Base-by-base conservation (phyloP, 2,329 filamentous ascomycete species). In the Calcarisporium arbuscula region DNA sequence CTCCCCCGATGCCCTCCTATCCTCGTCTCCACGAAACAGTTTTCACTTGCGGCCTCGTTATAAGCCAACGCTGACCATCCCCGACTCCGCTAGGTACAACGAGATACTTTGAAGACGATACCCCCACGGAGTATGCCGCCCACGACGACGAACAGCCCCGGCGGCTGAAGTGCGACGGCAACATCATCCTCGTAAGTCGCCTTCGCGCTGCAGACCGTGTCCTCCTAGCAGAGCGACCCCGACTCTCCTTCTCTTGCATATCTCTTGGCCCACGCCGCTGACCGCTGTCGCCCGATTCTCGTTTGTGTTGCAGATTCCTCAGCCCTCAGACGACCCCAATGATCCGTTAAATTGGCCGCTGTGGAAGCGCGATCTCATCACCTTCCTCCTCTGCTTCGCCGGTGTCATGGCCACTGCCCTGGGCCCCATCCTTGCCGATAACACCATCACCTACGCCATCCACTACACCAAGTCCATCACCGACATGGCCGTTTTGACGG, bases 301-400 rank as follows among this genome's bases (percentile, higher is more conserved):
- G 14, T 19, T 25, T 19, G 29, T 23, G 22, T n/a, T 9, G 20
- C 37, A 70, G 65, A 64, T 70, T 5, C 90, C 90, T 5, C 90
- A 95, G 53, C 90, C 90, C 3, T 89, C 82, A 42, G 83, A 94
- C 58, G 86, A 94, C 56, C 86, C 85, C 5, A 90, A 94, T 56
- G 89, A 95, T 59, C 89, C 87, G 19, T 68, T 95, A 44, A 72
- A 70, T 54, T 95, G 88, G 89, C 83, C 88, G 16, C 59, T 94
- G 41, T 90, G 85, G 84, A 77, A 76, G 47, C 85, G 88, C 54
- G 89, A 95, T 56, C 48, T 84, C 34, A 88, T 92, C 53, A 82
- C 88, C 41, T 67, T 78, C 38, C 73, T 85, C 43, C 77, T 96
- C 18, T 95, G 83, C 43, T 62, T 92, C 40, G 74, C 83, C 17